These are phyloP conservation scores for Nemania sp. DNA, from an alignment of 2,329 filamentous ascomycete genomes.

Conservation along the genomic window DNA sequence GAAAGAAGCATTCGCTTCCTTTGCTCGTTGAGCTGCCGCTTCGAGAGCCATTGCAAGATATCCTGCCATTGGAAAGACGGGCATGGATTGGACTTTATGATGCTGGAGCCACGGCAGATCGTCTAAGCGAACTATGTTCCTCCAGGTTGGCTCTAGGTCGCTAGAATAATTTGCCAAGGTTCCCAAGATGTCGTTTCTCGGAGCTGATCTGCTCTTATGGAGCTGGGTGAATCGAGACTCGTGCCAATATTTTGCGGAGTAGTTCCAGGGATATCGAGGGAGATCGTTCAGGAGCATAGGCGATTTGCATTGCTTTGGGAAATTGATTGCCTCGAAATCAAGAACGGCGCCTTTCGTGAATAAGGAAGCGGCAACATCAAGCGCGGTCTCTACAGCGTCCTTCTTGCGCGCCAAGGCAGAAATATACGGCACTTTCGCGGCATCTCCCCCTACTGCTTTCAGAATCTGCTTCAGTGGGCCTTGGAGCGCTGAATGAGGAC, in stretches of 20 bases:
- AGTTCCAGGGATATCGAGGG: slow-evolving; percentile 53
- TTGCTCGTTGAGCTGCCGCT: slow-evolving; percentile 46
- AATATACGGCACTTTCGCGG: slow-evolving; percentile 48
- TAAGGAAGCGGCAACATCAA: slow-evolving; percentile 49
- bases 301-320: slow-evolving; percentile 42
- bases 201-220: slow-evolving; percentile 46
- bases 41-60: slow-evolving; percentile 56
- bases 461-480: slow-evolving; percentile 56
- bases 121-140: slow-evolving; percentile 51
- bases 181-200: slow-evolving; percentile 52
- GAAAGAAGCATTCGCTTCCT: slow-evolving; percentile 37
- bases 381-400: slow-evolving; percentile 49
- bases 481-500: slow-evolving; percentile 53
- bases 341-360: slow-evolving; percentile 50
- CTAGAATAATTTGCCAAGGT: slow-evolving; percentile 48
- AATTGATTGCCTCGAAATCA: slow-evolving; percentile 52
- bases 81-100: slow-evolving; percentile 60
- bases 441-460: slow-evolving; percentile 47
- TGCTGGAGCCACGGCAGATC: slow-evolving; percentile 61
- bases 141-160: slow-evolving; percentile 52
- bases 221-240: slow-evolving; percentile 49
- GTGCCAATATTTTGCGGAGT: slow-evolving; percentile 51
- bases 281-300: slow-evolving; percentile 48
- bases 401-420: slow-evolving; percentile 56
- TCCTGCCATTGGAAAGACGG: slow-evolving; percentile 58